phyloP scores from a whole-genome alignment of 495 filamentous ascomycete species.

The Viridothelium virens region DNA sequence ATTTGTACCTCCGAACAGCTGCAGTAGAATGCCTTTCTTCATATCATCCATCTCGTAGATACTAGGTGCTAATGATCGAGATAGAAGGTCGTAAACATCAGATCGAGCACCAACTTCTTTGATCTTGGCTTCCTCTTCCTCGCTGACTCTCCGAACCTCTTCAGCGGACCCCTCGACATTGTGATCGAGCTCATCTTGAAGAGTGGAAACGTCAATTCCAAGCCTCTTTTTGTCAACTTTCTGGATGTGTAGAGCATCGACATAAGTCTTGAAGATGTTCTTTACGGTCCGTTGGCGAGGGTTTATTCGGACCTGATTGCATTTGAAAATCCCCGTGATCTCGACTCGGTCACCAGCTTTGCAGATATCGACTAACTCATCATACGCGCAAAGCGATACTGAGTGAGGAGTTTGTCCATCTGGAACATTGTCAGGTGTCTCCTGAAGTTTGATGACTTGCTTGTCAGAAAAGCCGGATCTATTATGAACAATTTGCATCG shows the following conservation, averaged over 20 bases:
- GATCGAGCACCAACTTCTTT: slow-evolving; percentile 67
- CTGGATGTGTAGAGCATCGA: slow-evolving; percentile 91
- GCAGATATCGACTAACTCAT: slow-evolving; percentile 94
- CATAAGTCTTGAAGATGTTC: slow-evolving; percentile 92
- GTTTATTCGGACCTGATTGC: slow-evolving; percentile 90
- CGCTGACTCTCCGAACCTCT: slow-evolving; percentile 70
- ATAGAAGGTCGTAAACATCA: slow-evolving; percentile 89
- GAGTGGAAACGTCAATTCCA: slow-evolving; percentile 81
- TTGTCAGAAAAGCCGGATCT: slow-evolving; percentile 92
- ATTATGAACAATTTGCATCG: slow-evolving; percentile 98
- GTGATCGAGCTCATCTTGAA: slow-evolving; percentile 75
- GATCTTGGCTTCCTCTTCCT: slow-evolving; percentile 91
- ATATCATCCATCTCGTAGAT: slow-evolving; percentile 98
- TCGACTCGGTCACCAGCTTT: slow-evolving; percentile 95
- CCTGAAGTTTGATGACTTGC: slow-evolving; percentile 97
- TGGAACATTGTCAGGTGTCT: slow-evolving; percentile 89
- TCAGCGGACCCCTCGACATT: slow-evolving; percentile 67
- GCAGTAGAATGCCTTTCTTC: slow-evolving; percentile 94
- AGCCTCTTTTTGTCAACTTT: slow-evolving; percentile 92
- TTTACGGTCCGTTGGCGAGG: slow-evolving; percentile 88
- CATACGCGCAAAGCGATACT: slow-evolving; percentile 91
- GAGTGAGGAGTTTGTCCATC: slow-evolving; percentile 98
- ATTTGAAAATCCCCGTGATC: slow-evolving; percentile 93
- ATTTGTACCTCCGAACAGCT: slow-evolving; percentile 97
- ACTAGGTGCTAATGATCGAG: slow-evolving; percentile 86